Conservation (phyloP, 306 rosid species). For the Malus sylvestris region DNA sequence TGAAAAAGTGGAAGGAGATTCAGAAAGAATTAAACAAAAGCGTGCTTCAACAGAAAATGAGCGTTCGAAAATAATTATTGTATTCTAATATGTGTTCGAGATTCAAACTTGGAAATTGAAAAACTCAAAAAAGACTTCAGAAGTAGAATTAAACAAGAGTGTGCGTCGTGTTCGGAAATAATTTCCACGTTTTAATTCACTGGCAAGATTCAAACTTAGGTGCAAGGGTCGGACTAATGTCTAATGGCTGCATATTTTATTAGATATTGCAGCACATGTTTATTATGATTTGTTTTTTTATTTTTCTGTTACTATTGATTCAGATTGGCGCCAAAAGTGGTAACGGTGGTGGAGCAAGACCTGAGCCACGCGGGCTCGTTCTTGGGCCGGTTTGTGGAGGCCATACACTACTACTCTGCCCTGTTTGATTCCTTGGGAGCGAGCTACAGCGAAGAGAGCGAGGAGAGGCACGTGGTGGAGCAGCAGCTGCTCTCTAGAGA, state of each 20-base stretch:
- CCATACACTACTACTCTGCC: conserved; percentile 96
- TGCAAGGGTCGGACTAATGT: neutral
- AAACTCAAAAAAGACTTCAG: no score
- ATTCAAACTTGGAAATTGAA: no score
- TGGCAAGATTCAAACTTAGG: neutral
- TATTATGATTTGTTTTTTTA: neutral
- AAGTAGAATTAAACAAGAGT: no score
- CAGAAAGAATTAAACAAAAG: no score
- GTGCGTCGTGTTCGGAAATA: neutral
- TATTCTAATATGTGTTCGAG: neutral
- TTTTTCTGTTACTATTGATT: neutral
- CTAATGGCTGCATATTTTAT: neutral
- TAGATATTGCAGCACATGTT: neutral
- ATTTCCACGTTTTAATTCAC: no score
- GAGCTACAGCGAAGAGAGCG: conserved; percentile 93
- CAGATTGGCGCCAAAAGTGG: conserved; percentile 94
- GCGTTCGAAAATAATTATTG: no score
- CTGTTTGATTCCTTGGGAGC: conserved; percentile 86
- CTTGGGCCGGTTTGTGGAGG: conserved; percentile 94
- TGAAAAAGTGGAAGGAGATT: no score
- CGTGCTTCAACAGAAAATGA: no score
- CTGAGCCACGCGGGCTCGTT: conserved; percentile 85
- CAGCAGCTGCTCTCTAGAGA: conserved; percentile 85
- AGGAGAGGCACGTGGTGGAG: conserved; percentile 93
- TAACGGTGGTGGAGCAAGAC: conserved; percentile 97